These are phyloP conservation scores for Volvox reticuliferus DNA, from an alignment of 139 green algal species.

Conservation along the genomic window DNA sequence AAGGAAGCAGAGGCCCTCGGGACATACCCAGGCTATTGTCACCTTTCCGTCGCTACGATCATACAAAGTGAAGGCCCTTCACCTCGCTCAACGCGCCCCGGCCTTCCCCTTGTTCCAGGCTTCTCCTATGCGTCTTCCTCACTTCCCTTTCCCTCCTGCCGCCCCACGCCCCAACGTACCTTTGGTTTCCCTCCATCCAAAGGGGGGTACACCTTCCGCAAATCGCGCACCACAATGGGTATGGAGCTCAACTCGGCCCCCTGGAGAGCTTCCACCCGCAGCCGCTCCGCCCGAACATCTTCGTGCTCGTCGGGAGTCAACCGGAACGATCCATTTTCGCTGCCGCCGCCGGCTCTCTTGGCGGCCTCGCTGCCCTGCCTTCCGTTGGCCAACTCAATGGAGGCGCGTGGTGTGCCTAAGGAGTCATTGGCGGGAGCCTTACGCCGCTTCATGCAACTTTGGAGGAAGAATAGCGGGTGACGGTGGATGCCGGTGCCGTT, in stretches of 20 bases:
- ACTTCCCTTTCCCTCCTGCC: neutral
- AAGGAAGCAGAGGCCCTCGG: no score
- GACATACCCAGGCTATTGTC: no score
- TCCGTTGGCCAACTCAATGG: neutral
- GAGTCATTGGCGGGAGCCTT: neutral
- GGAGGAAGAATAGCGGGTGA: slow-evolving; percentile 95
- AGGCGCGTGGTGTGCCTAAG: neutral
- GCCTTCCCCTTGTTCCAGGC: neutral
- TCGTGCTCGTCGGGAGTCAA: slow-evolving; percentile 3
- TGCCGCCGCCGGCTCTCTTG: neutral
- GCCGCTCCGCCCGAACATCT: slow-evolving; percentile 45
- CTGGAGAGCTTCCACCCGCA: slow-evolving; percentile 13
- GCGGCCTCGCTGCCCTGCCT: neutral
- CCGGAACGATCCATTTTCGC: neutral
- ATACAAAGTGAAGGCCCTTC: no score
- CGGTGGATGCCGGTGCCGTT: slow-evolving; percentile 81
- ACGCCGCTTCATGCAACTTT: neutral
- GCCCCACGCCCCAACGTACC: slow-evolving; percentile 1
- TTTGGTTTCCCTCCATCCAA: slow-evolving; percentile 69
- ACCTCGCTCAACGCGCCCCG: neutral
- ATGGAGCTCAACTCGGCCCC: neutral
- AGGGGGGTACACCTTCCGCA: slow-evolving; percentile 84
- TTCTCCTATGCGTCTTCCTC: neutral
- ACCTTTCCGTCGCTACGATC: no score
- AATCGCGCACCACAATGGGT: slow-evolving; percentile 82